These are phyloP conservation scores for Candida sojae DNA, from an alignment of 1,139 yeast species.

Conservation along the genomic window DNA sequence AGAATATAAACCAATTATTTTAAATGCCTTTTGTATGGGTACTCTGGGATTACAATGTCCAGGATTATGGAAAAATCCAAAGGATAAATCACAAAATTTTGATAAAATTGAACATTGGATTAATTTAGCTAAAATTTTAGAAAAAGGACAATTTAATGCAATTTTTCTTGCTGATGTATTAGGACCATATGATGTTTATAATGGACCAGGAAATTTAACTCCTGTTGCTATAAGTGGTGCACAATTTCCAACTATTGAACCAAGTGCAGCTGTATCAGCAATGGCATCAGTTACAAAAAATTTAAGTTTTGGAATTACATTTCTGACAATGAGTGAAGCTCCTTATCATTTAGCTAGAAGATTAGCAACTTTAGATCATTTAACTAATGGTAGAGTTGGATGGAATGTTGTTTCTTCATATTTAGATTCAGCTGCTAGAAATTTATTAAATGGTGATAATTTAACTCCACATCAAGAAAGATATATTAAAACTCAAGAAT, in stretches of 20 bases:
- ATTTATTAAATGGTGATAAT: conserved; percentile 30
- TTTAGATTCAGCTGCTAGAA: conserved; percentile 40
- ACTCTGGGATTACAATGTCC: conserved; percentile 40
- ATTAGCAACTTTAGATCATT: conserved; percentile 41
- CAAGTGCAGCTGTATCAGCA: conserved; percentile 41
- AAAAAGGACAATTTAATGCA: conserved; percentile 46
- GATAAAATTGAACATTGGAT: conserved; percentile 48
- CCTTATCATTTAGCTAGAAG: conserved; percentile 46
- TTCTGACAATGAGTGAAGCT: conserved; percentile 43
- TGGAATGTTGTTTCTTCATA: conserved; percentile 45
- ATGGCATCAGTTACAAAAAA: conserved; percentile 45
- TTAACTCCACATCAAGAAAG: conserved; percentile 39
- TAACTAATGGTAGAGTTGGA: conserved; percentile 47
- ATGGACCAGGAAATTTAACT: conserved; percentile 35
- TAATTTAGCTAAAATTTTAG: conserved; percentile 43
- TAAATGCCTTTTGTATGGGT: conserved; percentile 45
- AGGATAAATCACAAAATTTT: conserved; percentile 35
- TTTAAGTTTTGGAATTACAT: conserved; percentile 42
- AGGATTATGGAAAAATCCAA: conserved; percentile 47
- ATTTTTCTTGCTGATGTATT: conserved; percentile 50
- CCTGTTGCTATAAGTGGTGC: conserved; percentile 44
- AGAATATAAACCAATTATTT: conserved; percentile 23
- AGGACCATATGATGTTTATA: conserved; percentile 45
- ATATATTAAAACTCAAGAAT: conserved; percentile 42
- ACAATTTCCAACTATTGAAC: conserved; percentile 45